Base-by-base conservation (phyloP, 345 rosid genomes). In the Excoecaria cochinchinensis region DNA sequence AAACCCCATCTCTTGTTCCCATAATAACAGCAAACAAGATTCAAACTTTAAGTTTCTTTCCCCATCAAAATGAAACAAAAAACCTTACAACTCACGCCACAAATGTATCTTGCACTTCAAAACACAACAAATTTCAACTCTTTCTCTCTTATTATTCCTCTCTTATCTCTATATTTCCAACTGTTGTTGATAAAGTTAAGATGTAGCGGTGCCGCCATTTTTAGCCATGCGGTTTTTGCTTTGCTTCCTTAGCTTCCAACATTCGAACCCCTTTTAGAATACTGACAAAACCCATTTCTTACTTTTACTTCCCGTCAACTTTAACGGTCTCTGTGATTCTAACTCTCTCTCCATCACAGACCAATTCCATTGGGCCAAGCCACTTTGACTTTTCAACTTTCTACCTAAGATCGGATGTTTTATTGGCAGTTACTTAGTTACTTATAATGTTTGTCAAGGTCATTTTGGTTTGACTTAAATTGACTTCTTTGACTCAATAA, bases 161-260 rank as follows among this genome's bases (percentile, higher is more conserved):
- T 31, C 31, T 31, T 31, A 31, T 31, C 31, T 58, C 55, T 22
- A 50, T 5, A 40, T 38, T 3, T 53, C 21, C 38, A 52, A 13
- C 17, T 39, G 74, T 21, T 48, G 61, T 17, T 22, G 79, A 71
- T 75, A 71, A 75, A 56, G 73, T 61, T 70, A 71, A 70, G 87
- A 78, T 69, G 76, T 60, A 81, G 84, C 86, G 89, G 90, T 89
- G 95, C 86, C 86, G 90, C 89, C 88, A 86, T 84, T 89, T 84
- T 74, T 70, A 81, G 88, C 87, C 80, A 81, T 68, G 85, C 59
- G 80, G 71, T 77, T 81, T 81, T 55, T 2, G 80, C 77, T 82
- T 82, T 87, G 96, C 82, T 92, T 92, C 91, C 90, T 83, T 78
- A 22, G 90, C 90, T 82, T 82, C 92, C 90, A 86, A 88, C 94